Base-by-base conservation (phyloP, 1,284 basidiomycete genomes). In the Microbotryum saponariae region DNA sequence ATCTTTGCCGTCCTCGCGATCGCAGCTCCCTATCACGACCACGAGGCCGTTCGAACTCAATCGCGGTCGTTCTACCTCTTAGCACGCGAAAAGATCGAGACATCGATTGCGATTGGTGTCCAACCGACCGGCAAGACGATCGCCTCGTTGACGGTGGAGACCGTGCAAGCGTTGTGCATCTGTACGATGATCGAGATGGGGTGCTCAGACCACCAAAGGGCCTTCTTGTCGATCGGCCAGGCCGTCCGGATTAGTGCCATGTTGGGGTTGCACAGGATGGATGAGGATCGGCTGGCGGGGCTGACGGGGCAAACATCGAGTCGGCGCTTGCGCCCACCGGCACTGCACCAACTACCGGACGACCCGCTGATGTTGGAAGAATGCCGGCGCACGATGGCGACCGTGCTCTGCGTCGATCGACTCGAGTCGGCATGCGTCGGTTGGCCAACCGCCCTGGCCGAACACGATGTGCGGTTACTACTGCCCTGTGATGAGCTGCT, bases 361-460 rank as follows among this genome's bases (percentile, higher is more conserved):
- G 65, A 69, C 18, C 56, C 60, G 10, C 58, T 69, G 21, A 50
- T 69, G 12, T 47, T 69, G 25, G 67, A 69, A n/a, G 67, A 69
- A 37, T 69, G 67, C 29, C 48, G 67, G 8, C 56, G 67, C 9
- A 69, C 67, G 4, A 69, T 69, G 67, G 61, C 20, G 60, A 54
- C 67, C 33, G 62, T 69, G 20, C 61, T 66, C 54, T 50, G 59
- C 44, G 52, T 69, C 49, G 67, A 69, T 58, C 64, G 67, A 3
- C 64, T 66, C 56, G 67, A 69, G 33, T 50, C 59, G 14, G 65
- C 60, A 1, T 56, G 54, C 12, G 59, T 64, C 44, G 67, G 67
- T 2, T 69, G 67, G 67, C 67, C 67, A 0, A 25, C 62, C 4
- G 60, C 67, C 18, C 62, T 69, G 59, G 37, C 59, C 4, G 65